Conservation (phyloP, 805 yeast species). For the Brettanomyces sp. region DNA sequence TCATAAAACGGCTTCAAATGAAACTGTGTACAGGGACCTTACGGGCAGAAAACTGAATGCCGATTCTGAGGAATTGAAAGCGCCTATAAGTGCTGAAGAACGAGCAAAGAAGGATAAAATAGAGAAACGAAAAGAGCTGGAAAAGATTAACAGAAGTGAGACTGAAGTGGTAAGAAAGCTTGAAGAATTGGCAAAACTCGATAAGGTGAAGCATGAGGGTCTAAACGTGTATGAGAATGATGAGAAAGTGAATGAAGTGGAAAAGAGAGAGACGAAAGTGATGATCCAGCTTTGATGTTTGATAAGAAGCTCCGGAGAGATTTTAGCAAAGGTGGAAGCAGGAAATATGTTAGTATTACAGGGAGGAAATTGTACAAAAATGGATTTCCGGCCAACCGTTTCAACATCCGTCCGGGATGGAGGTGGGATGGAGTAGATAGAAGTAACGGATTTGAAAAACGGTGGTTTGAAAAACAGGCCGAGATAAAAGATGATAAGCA, state of each 20-base stretch:
- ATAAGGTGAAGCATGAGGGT: constrained; percentile 15
- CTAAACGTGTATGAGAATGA: constrained; percentile 30
- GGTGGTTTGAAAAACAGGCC: constrained; percentile 38
- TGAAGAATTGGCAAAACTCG: constrained; percentile 24
- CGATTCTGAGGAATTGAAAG: not conserved
- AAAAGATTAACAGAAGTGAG: constrained; percentile 28
- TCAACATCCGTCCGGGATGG: constrained; percentile 66
- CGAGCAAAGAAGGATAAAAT: constrained; percentile 11
- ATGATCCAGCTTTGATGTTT: constrained; percentile 58
- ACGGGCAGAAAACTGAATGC: constrained; percentile 34
- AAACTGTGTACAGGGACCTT: constrained; percentile 52
- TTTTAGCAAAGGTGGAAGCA: constrained; percentile 7
- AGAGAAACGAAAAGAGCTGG: constrained; percentile 18
- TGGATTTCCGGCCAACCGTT: constrained; percentile 57
- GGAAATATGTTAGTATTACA: constrained; percentile 18
- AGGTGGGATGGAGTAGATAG: constrained; percentile 92
- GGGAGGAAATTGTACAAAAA: constrained; percentile 54
- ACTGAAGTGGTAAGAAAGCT: constrained; percentile 30
- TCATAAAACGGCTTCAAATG: constrained; percentile 8
- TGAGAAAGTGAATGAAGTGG: constrained; percentile 25
- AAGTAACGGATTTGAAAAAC: constrained; percentile 75
- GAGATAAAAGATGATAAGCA: too few relatives aligned
- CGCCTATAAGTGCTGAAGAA: constrained; percentile 2
- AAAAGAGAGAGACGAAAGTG: constrained; percentile 30
- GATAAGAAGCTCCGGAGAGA: constrained; percentile 18